phyloP scores from a whole-genome alignment of 441 rosid species.

The Bocquillonia castaneifolia region DNA sequence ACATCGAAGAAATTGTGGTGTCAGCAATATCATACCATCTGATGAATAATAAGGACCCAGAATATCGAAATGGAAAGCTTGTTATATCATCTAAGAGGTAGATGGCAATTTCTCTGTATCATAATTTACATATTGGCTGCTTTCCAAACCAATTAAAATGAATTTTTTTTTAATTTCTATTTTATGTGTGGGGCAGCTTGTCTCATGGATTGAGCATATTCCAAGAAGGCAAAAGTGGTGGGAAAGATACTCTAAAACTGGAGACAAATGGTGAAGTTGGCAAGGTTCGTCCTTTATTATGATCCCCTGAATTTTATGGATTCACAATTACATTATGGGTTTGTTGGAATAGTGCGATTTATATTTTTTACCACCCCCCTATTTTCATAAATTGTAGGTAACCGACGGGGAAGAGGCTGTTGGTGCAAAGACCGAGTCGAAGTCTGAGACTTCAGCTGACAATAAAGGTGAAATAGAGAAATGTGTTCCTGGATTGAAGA shows the following conservation, averaged over 20 bases:
- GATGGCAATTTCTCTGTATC: constrained; percentile 4
- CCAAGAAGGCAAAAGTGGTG: constrained; percentile 61
- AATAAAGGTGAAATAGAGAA: constrained; percentile 49
- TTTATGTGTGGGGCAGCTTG: constrained; percentile 52
- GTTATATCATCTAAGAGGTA: constrained; percentile 80
- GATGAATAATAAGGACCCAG: constrained; percentile 68
- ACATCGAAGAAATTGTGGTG: constrained; percentile 80
- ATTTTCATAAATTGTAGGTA: constrained; percentile 30
- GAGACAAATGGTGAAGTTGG: constrained; percentile 58
- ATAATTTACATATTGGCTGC: neutral
- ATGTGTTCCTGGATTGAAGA: constrained; percentile 48
- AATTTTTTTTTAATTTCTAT: constrained; percentile 12
- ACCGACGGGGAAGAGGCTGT: constrained; percentile 39
- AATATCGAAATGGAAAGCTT: constrained; percentile 90
- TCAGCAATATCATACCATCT: constrained; percentile 89
- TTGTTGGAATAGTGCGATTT: neutral
- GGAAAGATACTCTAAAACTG: constrained; percentile 55
- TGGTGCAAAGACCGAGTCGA: constrained; percentile 50
- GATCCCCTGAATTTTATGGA: neutral
- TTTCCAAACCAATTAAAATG: neutral
- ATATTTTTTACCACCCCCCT: neutral
- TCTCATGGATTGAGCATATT: constrained; percentile 81
- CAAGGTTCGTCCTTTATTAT: constrained; percentile 40
- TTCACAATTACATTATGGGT: neutral
- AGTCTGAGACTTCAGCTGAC: constrained; percentile 44